Percentiles rank a stretch among this genome's conserved stretches.
phyloP scores from a whole-genome alignment of 2,329 filamentous ascomycete genomes.

The Aureobasidium sp. region DNA sequence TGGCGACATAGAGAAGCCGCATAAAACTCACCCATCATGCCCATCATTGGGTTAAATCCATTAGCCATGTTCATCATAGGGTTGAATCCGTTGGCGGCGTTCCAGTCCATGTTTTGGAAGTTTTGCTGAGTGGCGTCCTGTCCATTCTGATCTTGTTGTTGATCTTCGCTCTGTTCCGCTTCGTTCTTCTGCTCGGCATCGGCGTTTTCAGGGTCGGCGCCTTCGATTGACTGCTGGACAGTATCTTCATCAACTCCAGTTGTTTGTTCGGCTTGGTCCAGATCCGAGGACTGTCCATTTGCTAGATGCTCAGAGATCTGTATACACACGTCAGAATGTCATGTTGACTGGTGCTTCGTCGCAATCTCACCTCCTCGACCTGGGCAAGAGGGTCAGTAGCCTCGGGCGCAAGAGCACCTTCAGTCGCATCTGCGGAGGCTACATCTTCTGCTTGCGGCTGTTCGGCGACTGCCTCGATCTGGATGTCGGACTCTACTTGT shows the following conservation, averaged over 20 bases:
- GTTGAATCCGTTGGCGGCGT: constrained; percentile 52
- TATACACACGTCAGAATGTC: background rate
- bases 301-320: constrained; percentile 2
- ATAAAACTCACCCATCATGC: constrained; percentile 92
- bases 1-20: too few relatives aligned
- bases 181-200: background rate
- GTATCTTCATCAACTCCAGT: constrained; percentile 2
- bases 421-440: background rate
- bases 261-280: background rate
- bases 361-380: constrained; percentile 9
- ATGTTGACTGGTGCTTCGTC: background rate
- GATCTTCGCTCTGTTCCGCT: background rate
- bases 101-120: constrained; percentile 51
- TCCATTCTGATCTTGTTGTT: constrained; percentile 9
- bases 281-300: background rate
- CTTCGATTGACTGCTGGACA: constrained; percentile 7
- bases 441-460: constrained; percentile 4
- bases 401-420: constrained; percentile 4
- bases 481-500: background rate
- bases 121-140: constrained; percentile 32
- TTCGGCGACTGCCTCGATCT: background rate
- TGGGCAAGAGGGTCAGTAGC: constrained; percentile 3
- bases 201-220: background rate
- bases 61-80: constrained; percentile 61
- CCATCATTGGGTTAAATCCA: constrained; percentile 81